Evolutionary conservation across 2,329 filamentous ascomycete species (phyloP).

Genomic region (Shiraia bambusicola): DNA sequence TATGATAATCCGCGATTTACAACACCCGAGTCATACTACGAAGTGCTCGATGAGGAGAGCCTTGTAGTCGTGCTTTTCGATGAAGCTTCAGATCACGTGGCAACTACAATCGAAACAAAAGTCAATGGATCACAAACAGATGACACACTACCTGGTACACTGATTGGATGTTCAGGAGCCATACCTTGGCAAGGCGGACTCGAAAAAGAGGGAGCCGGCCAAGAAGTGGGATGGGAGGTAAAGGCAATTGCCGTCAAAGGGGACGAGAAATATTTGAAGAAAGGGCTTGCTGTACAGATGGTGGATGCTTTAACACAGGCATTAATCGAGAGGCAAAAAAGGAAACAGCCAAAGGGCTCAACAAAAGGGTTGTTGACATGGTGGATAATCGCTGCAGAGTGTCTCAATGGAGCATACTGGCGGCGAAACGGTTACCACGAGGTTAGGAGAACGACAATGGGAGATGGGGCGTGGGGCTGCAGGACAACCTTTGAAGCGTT

Average conservation of each 20-base stretch:
- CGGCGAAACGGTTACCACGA: constrained; percentile 24
- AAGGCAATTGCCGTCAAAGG: constrained; percentile 29
- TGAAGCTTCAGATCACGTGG: background rate
- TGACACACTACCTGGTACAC: constrained; percentile 4
- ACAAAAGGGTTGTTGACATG: constrained; percentile 9
- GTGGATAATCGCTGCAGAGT: constrained; percentile 29
- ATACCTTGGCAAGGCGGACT: constrained; percentile 30
- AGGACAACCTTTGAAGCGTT: constrained; percentile 26
- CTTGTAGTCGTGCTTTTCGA: constrained; percentile 22
- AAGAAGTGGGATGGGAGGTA: constrained; percentile 30
- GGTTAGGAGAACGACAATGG: constrained; percentile 12
- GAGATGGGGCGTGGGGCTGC: constrained; percentile 21
- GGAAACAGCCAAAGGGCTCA: background rate
- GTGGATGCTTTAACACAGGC: constrained; percentile 13
- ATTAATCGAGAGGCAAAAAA: constrained; percentile 6
- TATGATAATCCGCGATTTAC: constrained; percentile 13
- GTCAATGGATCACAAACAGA: background rate
- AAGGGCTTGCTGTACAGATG: constrained; percentile 20
- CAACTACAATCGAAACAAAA: background rate
- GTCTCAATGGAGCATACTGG: constrained; percentile 31
- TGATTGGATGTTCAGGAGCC: constrained; percentile 24
- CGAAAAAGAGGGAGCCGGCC: constrained; percentile 13
- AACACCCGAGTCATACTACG: constrained; percentile 11
- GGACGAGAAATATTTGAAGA: constrained; percentile 15
- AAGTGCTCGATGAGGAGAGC: constrained; percentile 15